Conservation (phyloP, 164 flowering plant species). For the Stephania japonica region DNA sequence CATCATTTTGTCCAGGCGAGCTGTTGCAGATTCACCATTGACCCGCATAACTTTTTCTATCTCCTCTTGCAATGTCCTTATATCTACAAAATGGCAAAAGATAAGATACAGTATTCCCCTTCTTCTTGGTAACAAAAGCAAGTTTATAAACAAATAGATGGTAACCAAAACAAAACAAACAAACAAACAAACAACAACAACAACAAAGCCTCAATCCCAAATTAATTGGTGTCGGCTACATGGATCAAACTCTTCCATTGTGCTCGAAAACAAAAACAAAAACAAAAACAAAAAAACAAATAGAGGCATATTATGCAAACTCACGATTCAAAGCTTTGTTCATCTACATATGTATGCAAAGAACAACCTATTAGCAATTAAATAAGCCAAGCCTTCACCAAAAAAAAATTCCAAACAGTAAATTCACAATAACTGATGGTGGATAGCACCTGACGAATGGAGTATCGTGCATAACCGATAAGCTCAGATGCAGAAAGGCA, state of each 20-base stretch:
- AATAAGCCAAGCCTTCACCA: neutral
- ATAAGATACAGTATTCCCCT: neutral
- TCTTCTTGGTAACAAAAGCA: neutral
- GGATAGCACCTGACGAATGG: neutral
- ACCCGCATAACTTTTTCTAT: constrained; percentile 57
- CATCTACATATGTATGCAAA: neutral
- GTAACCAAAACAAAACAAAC: too few relatives aligned
- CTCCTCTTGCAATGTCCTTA: constrained; percentile 43
- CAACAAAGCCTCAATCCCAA: too few relatives aligned
- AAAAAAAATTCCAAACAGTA: neutral
- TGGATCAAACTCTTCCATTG: too few relatives aligned
- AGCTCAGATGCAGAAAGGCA: too few relatives aligned
- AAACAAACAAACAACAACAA: too few relatives aligned
- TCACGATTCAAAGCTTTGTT: neutral
- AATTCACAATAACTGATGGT: neutral
- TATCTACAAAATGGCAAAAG: constrained; percentile 33
- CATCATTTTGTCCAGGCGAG: constrained; percentile 70
- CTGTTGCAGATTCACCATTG: constrained; percentile 66
- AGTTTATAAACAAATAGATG: neutral
- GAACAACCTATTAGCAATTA: neutral
- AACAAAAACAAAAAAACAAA: too few relatives aligned
- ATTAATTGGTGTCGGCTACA: too few relatives aligned
- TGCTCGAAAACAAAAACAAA: too few relatives aligned
- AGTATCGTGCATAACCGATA: neutral
- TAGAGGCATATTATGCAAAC: neutral